Evolutionary conservation across 768 basidiomycete genomes (phyloP), one percentile per base, ranked within the genome.

Genomic region (Dioszegia aurantiaca): DNA sequence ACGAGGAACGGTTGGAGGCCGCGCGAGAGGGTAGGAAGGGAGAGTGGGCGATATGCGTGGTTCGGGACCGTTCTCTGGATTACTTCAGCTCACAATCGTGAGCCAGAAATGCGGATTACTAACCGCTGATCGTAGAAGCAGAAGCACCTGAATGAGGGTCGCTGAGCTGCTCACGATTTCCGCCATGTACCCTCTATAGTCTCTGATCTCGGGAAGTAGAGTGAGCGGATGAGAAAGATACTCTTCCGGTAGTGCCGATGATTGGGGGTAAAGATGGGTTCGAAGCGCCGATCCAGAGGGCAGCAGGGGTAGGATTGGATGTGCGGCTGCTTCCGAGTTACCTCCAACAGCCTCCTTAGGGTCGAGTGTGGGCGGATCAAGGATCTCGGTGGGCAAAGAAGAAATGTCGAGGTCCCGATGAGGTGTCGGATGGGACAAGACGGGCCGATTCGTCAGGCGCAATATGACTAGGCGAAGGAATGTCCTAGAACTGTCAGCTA

Each of bases 341-440:
- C 55, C 45, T 45, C 26, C 33, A 36, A 83, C 8, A 83, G 82
- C 27, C 80, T 73, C 53, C 80, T 79, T 26, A 82, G 83, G 37
- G 41, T 43, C 31, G 79, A 79, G 37, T 11, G 59, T 56, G 21
- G 59, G 55, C 6, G 31, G 58, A 31, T 63, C 42, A 31, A 68
- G 56, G 40, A 63, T 51, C 27, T 59, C 61, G 10, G 82, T 73
- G 14, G 86, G 82, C 8, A 90, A 70, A 44, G 82, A 80, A 4
- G 87, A 80, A 3, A 88, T 87, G 74, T 93, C 92, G 61, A 90
- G 82, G 64, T 92, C 90, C 51, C 92, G 85, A 76, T 90, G 88
- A 14, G 92, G 90, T 54, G 91, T 84, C 19, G 88, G 86, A 2
- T 87, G 86, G 1, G 83, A 82, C 12, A 93, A 73, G 23, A 91